These are phyloP conservation scores for Chlorophyllum brunneum DNA, from an alignment of 768 basidiomycete genomes.

Conservation along the genomic window DNA sequence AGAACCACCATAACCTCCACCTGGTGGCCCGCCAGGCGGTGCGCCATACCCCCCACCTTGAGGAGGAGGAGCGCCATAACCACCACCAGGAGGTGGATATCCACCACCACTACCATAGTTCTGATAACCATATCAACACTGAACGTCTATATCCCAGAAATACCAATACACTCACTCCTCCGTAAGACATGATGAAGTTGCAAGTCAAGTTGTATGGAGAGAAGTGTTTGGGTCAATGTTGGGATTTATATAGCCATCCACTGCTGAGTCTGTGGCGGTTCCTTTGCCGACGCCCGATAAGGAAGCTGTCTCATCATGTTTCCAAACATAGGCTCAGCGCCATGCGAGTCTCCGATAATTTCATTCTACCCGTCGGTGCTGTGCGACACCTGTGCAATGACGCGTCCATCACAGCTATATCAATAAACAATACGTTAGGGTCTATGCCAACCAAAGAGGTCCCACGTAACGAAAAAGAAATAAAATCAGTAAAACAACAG, in stretches of 20 bases:
- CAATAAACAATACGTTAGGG: too few relatives aligned
- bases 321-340: too few relatives aligned
- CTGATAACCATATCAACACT: neutral
- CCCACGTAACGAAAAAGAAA: constrained; percentile 3
- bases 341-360: too few relatives aligned
- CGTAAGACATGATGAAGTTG: constrained; percentile 31
- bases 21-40: constrained; percentile 18
- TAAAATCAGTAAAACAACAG: neutral
- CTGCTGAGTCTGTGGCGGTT: neutral
- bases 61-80: constrained; percentile 17
- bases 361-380: neutral
- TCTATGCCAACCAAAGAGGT: too few relatives aligned
- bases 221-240: neutral
- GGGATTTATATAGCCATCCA: neutral
- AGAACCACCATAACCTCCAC: constrained; percentile 27
- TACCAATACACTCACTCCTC: constrained; percentile 20
- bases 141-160: neutral
- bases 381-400: neutral
- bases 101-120: constrained; percentile 21
- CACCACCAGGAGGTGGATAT: constrained; percentile 20
- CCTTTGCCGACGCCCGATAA: too few relatives aligned
- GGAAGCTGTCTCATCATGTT: too few relatives aligned
- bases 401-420: too few relatives aligned
- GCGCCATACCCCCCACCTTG: constrained; percentile 27
- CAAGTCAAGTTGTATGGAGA: neutral